Percentiles rank a stretch among this genome's conserved stretches.
phyloP scores from a whole-genome alignment of 345 rosid species.

The Boechera retrofracta region DNA sequence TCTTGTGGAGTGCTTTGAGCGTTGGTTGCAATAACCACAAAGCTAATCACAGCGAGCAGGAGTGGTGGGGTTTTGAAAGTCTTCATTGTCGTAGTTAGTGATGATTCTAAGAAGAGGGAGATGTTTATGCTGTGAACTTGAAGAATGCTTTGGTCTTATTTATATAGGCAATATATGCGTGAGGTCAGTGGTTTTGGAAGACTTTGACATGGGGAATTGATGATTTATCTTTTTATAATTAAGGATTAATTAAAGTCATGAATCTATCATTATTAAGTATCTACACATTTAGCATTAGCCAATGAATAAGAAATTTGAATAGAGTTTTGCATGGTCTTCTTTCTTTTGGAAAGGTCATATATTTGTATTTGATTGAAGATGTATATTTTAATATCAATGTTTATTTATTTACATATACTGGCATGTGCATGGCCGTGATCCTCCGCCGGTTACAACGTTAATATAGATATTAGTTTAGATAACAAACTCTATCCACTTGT shows the following conservation, averaged over 20 bases:
- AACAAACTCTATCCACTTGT: slow-evolving; percentile 20
- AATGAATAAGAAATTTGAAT: neutral
- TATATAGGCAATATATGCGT: slow-evolving; percentile 22
- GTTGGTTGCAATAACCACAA: slow-evolving; percentile 13
- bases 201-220: neutral
- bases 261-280: slow-evolving; percentile 2
- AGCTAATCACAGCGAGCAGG: slow-evolving; percentile 8
- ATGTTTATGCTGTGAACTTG: neutral
- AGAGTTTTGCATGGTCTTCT: neutral
- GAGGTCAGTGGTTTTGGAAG: slow-evolving; percentile 3
- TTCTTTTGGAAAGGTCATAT: neutral
- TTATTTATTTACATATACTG: neutral
- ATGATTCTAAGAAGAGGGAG: neutral
- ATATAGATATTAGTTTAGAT: neutral
- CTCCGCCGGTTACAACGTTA: slow-evolving; percentile 20
- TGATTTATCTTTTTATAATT: slow-evolving; percentile 16
- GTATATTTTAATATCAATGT: neutral
- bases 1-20: slow-evolving; percentile 50
- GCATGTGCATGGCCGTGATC: slow-evolving; percentile 32
- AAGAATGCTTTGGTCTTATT: neutral
- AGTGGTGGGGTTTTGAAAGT: slow-evolving; percentile 15
- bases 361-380: neutral
- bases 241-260: neutral
- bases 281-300: neutral
- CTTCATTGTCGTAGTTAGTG: slow-evolving; percentile 3